phyloP scores from a whole-genome alignment of 129 eudicot genomes.

The Cynara cardunculus region DNA sequence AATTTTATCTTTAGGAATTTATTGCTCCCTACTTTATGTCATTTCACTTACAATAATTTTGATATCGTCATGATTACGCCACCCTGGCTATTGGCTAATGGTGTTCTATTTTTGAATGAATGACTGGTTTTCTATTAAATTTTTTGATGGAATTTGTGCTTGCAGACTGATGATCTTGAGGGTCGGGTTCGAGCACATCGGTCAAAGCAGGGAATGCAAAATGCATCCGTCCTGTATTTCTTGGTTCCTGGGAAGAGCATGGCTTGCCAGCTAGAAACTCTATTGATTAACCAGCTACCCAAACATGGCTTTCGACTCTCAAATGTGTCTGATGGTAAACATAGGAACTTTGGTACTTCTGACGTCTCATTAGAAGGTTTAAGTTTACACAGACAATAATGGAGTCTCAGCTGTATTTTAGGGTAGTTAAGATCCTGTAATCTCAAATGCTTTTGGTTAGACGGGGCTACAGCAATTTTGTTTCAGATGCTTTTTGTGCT shows the following conservation, averaged over 20 bases:
- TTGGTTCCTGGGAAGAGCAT: slow-evolving; percentile 62
- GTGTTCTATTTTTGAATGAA: background rate
- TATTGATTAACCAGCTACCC: slow-evolving; percentile 67
- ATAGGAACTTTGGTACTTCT: slow-evolving; percentile 60
- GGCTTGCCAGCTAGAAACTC: slow-evolving; percentile 71
- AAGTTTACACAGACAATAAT: slow-evolving; percentile 32
- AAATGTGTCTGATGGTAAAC: slow-evolving; percentile 69
- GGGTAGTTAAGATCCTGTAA: background rate
- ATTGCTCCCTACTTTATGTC: background rate
- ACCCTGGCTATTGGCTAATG: background rate
- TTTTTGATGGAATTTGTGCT: background rate
- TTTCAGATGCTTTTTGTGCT: background rate
- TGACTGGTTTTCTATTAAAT: background rate
- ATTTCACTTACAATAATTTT: background rate
- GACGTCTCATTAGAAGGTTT: slow-evolving; percentile 32
- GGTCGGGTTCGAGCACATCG: slow-evolving; percentile 66
- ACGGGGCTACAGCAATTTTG: slow-evolving; percentile 31
- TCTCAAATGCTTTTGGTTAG: background rate
- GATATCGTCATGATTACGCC: background rate
- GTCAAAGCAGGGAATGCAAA: slow-evolving; percentile 55
- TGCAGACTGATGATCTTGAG: slow-evolving; percentile 73
- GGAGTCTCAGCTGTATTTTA: background rate
- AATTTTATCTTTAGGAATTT: background rate
- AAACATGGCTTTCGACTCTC: slow-evolving; percentile 48
- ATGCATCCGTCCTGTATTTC: slow-evolving; percentile 52